Conservation (phyloP, 805 yeast species). For the Ogataea dorogensis region DNA sequence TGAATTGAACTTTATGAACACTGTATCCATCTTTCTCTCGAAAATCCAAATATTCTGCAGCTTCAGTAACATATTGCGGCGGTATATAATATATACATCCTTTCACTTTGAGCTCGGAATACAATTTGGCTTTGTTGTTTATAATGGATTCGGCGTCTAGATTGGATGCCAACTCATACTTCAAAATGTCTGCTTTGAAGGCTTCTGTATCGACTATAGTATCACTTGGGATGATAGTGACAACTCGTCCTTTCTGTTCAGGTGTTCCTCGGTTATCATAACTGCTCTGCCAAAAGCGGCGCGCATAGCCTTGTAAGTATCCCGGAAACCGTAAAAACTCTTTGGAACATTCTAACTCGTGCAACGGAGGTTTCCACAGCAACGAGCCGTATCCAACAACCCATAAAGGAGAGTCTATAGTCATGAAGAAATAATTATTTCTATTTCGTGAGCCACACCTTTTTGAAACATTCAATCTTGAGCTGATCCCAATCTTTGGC, state of each 20-base stretch:
- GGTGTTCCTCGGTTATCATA: slow-evolving; percentile 90
- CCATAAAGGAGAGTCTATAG: slow-evolving; percentile 47
- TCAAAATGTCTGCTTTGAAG: slow-evolving; percentile 43
- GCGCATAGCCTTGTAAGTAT: slow-evolving; percentile 65
- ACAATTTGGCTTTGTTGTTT: slow-evolving; percentile 25
- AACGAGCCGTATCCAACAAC: slow-evolving; percentile 88
- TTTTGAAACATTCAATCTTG: slow-evolving; percentile 2
- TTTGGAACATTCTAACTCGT: slow-evolving; percentile 40
- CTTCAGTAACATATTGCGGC: slow-evolving; percentile 57
- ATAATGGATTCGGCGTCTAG: slow-evolving; percentile 18
- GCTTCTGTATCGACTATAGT: slow-evolving; percentile 43
- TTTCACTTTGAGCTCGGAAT: slow-evolving; percentile 55
- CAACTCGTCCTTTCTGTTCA: slow-evolving; percentile 85
- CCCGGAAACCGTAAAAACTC: slow-evolving; percentile 53
- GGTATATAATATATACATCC: slow-evolving; percentile 85
- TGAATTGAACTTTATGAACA: slow-evolving; percentile 63
- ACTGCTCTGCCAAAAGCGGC: slow-evolving; percentile 91
- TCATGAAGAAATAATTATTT: slow-evolving; percentile 4
- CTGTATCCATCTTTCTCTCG: slow-evolving; percentile 91
- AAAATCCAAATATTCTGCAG: slow-evolving; percentile 66
- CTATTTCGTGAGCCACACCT: slow-evolving; percentile 1
- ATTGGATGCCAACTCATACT: slow-evolving; percentile 26
- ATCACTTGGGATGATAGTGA: slow-evolving; percentile 65
- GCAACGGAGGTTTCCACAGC: slow-evolving; percentile 85
- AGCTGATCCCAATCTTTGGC: slow-evolving; percentile 37